Evolutionary conservation across 2,329 filamentous ascomycete species (phyloP).

Genomic region (Eutypa lata): DNA sequence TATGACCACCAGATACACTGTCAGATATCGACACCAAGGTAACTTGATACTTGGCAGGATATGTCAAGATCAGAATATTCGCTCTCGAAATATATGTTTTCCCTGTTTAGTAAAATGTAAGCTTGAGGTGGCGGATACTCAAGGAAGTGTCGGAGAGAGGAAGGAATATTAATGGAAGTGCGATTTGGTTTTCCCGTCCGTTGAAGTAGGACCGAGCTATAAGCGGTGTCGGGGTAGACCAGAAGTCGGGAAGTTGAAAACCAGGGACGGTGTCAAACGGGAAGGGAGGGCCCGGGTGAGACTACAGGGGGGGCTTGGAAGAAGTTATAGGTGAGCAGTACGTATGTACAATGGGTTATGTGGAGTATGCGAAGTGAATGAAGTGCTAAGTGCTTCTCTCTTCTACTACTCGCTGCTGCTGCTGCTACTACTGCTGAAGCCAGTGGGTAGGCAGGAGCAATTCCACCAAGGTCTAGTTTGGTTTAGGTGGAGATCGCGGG

Average conservation of each 20-base stretch:
- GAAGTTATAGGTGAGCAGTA: neutral
- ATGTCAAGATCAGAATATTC: neutral
- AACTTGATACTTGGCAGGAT: neutral
- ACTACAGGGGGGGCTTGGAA: neutral
- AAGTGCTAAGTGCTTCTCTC: neutral
- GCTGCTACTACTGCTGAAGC: neutral
- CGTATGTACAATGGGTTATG: neutral
- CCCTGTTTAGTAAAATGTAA: neutral
- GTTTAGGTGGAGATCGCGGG: slow-evolving; percentile 8
- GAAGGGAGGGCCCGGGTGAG: neutral
- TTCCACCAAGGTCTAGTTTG: neutral
- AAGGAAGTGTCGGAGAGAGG: neutral
- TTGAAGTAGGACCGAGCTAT: neutral
- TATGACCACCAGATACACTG: neutral
- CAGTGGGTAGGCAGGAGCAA: neutral
- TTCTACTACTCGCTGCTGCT: neutral
- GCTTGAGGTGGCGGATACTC: neutral
- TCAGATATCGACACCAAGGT: neutral
- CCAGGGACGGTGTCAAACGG: neutral
- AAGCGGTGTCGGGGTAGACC: neutral
- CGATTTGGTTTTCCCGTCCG: neutral
- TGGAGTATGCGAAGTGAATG: neutral
- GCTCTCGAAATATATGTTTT: neutral
- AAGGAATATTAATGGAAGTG: neutral
- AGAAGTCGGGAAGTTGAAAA: neutral